Base-by-base conservation (phyloP, 2,329 filamentous ascomycete genomes). In the Periconia sp. region DNA sequence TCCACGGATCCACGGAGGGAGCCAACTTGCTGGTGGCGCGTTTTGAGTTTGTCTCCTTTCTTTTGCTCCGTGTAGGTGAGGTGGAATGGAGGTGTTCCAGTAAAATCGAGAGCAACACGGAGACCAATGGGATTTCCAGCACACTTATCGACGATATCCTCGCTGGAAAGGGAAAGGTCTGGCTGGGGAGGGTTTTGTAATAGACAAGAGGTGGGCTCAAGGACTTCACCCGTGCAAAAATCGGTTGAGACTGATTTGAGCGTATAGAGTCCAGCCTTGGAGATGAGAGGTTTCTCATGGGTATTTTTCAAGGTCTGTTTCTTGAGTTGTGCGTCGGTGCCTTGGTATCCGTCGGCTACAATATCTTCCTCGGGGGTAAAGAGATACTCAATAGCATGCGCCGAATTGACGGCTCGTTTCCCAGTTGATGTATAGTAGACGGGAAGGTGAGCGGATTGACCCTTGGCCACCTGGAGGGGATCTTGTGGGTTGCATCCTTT, bases 191-290 rank as follows among this genome's bases (percentile, higher is more conserved):
- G 94, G 61, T 97, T 99, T 60, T 95, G 82, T 50, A 99, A 79
- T 54, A 96, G 81, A 72, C 93, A 97, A n/a, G 92, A 94, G 2
- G 93, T 90, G 27, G 94, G 94, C 71, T 99, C 94, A 59, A 93
- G 82, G 5, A 99, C 86, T 63, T 97, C 92, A 44, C 94, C 94
- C 33, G 85, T 81, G 68, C 94, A 99, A 55, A 86, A 89, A 20
- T 89, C 86, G 52, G 90, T 95, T 1, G 87, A 85, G 8, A 97
- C 84, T 14, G 89, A 85, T 59, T 86, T 88, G 53, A 99, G 75
- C 1, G 89, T 93, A 75, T 99, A 99, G 23, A 97, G 82, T 45
- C 95, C 94, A 27, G 91, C 85, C 33, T 88, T 84, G 23, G 85
- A 85, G 53, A 97, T 90, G 14, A 74, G 76, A 1, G 91, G 88